Base-by-base conservation (phyloP, 257 asterid genomes). In the Buddleja alternifolia region DNA sequence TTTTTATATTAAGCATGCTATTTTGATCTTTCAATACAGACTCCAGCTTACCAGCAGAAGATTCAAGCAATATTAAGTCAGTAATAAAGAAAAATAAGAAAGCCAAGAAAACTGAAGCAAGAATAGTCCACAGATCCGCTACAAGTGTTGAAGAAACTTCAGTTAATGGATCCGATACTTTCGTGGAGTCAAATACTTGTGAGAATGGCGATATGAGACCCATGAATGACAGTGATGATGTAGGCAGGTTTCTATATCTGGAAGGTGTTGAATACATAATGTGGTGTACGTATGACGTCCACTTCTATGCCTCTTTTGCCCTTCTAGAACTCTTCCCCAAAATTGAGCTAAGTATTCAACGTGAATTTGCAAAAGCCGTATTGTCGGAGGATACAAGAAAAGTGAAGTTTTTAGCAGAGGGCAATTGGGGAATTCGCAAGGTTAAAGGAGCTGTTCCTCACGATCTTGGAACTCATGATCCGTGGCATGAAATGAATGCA, bases 281-380 rank as follows among this genome's bases (percentile, higher is more conserved):
- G 99, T 94, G 99, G 99, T 91, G 98, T 76, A 94, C 99, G 1
- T 94, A 94, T 42, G 99, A 94, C 8, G 99, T 94, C 34, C 99
- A 94, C 78, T 94, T 94, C 79, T 94, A 94, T 42, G 99, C 99
- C 7, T 94, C 99, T 15, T 94, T 94, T 60, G 99, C 99, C 36
- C 96, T 94, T 70, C 98, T 94, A 21, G 97, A 88, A 44, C 85
- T 94, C 36, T 94, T 94, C 62, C 99, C 99, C 0, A 86, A 87
- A 73, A 94, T 94, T 20, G 99, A 94, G 83, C 96, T 94, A 55
- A 81, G 97, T 69, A 89, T 94, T 45, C 99, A 94, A 79, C 95
- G 97, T 7, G 99, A 94, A 2, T 94, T 94, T 12, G 98, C 98
- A 2, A 83, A 84, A 45, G 93, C 99, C 0, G 97, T 94, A n/a